A percentile compares a stretch with the other conserved stretches of the same genome.
These are phyloP conservation scores for Paramecium sexaurelia DNA, from an alignment of 73 alveolate species.

Conservation along the genomic window DNA sequence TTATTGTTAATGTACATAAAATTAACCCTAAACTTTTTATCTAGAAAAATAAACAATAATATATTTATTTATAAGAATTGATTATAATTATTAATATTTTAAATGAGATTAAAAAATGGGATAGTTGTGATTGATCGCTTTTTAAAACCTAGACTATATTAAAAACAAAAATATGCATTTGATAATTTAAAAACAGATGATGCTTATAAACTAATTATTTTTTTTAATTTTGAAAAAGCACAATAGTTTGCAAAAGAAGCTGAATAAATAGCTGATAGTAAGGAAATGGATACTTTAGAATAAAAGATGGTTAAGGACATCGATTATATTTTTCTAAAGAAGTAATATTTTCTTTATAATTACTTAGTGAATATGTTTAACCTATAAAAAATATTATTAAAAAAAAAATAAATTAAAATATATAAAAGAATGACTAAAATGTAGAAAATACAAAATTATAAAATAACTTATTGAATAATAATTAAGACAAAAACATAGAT, in stretches of 20 bases:
- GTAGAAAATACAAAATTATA: neutral
- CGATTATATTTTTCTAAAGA: neutral
- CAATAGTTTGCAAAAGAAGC: neutral
- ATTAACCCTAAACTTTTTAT: too few relatives aligned
- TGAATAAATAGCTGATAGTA: neutral
- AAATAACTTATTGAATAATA: neutral
- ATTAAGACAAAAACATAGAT: neutral
- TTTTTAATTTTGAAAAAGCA: neutral
- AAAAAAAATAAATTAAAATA: too few relatives aligned
- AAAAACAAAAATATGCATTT: neutral
- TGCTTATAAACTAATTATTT: neutral
- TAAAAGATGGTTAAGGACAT: neutral
- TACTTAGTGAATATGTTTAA: neutral
- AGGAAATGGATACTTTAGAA: neutral
- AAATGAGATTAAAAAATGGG: neutral
- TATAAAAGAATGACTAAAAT: neutral
- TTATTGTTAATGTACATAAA: too few relatives aligned
- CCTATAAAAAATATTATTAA: neutral
- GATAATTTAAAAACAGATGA: neutral
- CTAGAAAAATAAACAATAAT: too few relatives aligned
- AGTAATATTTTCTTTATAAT: neutral
- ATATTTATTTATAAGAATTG: neutral
- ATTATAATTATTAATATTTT: neutral
- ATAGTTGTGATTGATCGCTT: neutral
- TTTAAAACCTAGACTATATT: neutral